Conservation (phyloP, 1,139 yeast species). For the Debaryomyces singareniensis region DNA sequence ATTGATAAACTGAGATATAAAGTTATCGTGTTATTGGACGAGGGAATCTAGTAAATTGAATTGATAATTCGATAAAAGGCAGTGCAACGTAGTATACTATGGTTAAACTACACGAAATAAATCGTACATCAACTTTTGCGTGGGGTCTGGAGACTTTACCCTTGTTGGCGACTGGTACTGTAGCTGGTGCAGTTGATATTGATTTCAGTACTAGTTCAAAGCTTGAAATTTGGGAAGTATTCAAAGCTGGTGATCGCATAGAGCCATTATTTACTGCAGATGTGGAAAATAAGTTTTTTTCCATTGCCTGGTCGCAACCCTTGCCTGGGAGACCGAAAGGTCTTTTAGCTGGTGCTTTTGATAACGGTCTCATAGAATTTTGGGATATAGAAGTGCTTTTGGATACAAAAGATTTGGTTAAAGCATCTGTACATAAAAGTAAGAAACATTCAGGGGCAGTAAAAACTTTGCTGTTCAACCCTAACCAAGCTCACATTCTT, state of each 20-base stretch:
- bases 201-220: conserved; percentile 74
- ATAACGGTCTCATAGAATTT: conserved; percentile 71
- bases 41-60: neutral
- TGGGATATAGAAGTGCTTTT: conserved; percentile 56
- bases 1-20: neutral
- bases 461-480: conserved; percentile 71
- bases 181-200: conserved; percentile 91
- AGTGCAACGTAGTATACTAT: conserved; percentile 23
- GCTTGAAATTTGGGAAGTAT: conserved; percentile 73
- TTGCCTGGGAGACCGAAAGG: conserved; percentile 50
- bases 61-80: neutral
- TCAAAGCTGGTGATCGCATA: conserved; percentile 34
- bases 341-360: conserved; percentile 83
- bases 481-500: conserved; percentile 62
- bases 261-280: conserved; percentile 48
- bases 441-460: conserved; percentile 67
- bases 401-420: conserved; percentile 29
- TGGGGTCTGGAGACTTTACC: conserved; percentile 84
- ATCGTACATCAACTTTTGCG: conserved; percentile 87
- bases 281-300: conserved; percentile 63
- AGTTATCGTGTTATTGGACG: neutral
- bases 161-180: conserved; percentile 80
- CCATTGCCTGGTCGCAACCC: conserved; percentile 79
- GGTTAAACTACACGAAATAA: conserved; percentile 83
- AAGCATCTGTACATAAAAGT: conserved; percentile 43